Conservation (phyloP, 2,329 filamentous ascomycete species). For the Ceratocystis huliohia region DNA sequence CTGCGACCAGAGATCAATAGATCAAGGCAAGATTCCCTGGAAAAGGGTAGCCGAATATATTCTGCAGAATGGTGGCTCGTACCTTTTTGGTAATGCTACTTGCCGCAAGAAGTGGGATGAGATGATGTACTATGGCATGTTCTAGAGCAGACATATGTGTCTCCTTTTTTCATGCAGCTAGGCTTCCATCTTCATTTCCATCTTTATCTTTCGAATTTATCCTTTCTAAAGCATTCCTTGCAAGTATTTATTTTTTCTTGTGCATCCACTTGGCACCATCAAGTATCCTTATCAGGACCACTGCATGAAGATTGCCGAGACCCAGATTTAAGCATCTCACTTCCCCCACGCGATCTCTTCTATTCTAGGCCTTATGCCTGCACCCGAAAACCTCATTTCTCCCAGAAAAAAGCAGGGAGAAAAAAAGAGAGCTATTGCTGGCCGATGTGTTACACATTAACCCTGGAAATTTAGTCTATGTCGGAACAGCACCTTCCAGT, state of each 20-base stretch:
- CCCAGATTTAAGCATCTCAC: background rate
- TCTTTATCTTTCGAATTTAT: background rate
- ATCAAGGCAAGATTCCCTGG: conserved; percentile 39
- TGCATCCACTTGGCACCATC: background rate
- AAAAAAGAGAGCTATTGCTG: background rate
- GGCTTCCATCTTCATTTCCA: background rate
- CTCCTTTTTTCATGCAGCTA: background rate
- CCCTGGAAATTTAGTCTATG: background rate
- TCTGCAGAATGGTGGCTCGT: conserved; percentile 38
- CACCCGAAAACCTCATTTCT: background rate
- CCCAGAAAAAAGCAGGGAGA: background rate
- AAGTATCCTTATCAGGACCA: conserved; percentile 3
- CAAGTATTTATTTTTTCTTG: background rate
- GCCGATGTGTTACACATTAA: background rate
- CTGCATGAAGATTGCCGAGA: background rate
- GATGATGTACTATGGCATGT: conserved; percentile 25
- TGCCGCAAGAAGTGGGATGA: conserved; percentile 47
- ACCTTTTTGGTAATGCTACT: conserved; percentile 46
- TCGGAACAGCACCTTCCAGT: no score
- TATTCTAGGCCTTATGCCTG: no score
- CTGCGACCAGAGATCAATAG: conserved; percentile 25
- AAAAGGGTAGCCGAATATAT: conserved; percentile 45
- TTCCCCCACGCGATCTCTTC: background rate
- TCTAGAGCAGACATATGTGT: background rate
- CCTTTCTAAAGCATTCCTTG: background rate